These are phyloP conservation scores for Paecilomyces sp. DNA, from an alignment of 2,329 filamentous ascomycete genomes.

Conservation along the genomic window DNA sequence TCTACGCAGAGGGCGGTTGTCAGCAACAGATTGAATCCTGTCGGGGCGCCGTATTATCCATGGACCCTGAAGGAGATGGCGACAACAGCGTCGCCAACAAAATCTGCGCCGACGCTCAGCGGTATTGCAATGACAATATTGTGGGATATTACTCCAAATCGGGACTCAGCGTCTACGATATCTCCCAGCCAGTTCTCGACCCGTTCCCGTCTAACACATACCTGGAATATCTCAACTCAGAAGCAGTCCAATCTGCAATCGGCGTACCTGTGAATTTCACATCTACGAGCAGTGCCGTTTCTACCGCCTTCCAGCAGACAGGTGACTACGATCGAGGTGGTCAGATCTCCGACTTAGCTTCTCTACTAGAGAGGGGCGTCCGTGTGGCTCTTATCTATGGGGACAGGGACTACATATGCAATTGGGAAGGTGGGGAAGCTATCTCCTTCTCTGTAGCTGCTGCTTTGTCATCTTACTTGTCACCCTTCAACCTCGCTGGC, in stretches of 20 bases:
- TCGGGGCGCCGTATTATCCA: constrained; percentile 10
- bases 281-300: constrained; percentile 24
- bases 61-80: constrained; percentile 14
- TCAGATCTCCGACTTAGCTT: constrained; percentile 17
- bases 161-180: constrained; percentile 45
- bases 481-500: constrained; percentile 31
- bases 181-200: constrained; percentile 49
- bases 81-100: constrained; percentile 13
- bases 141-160: constrained; percentile 31
- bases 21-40: constrained; percentile 14
- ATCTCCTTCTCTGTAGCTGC: constrained; percentile 39
- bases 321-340: constrained; percentile 15
- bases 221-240: constrained; percentile 51
- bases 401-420: constrained; percentile 23
- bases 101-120: constrained; percentile 16
- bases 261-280: constrained; percentile 45
- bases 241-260: constrained; percentile 49
- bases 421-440: constrained; percentile 42
- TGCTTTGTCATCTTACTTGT: constrained; percentile 20
- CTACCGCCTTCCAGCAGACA: constrained; percentile 13
- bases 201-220: constrained; percentile 54
- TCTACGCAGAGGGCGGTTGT: constrained; percentile 13
- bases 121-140: constrained; percentile 27
- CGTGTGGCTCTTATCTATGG: constrained; percentile 41
- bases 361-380: constrained; percentile 29